These are phyloP conservation scores for Hyaloscypha bicolor DNA, from an alignment of 495 filamentous ascomycete species.

Conservation along the genomic window DNA sequence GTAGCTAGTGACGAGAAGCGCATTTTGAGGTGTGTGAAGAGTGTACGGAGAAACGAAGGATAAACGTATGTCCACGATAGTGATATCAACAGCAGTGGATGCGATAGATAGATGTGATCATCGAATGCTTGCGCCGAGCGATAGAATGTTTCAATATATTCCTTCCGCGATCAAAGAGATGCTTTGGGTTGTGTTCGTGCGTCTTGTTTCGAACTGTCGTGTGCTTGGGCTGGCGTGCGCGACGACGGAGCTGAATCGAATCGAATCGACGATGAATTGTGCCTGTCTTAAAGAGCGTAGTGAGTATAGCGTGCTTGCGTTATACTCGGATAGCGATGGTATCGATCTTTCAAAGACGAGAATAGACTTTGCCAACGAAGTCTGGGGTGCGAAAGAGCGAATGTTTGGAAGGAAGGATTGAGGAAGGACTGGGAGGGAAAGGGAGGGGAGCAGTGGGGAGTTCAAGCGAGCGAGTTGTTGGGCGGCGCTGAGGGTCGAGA, in stretches of 20 bases:
- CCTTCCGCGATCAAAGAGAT: constrained; percentile 9
- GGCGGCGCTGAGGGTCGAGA: neutral
- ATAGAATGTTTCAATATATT: constrained; percentile 6
- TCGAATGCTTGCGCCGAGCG: neutral
- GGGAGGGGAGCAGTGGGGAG: neutral
- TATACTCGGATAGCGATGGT: constrained; percentile 20
- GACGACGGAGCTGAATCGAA: neutral
- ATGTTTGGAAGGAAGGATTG: constrained; percentile 1
- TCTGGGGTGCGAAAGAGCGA: constrained; percentile 35
- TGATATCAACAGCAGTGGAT: constrained; percentile 9
- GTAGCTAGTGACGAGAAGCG: constrained; percentile 39
- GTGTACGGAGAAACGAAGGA: constrained; percentile 14
- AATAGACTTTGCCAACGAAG: constrained; percentile 62
- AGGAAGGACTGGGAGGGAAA: neutral
- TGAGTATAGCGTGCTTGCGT: constrained; percentile 27
- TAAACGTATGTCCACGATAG: constrained; percentile 16
- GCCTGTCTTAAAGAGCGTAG: constrained; percentile 19
- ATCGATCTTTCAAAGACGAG: constrained; percentile 33
- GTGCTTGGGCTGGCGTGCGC: constrained; percentile 11
- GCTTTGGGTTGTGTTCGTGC: constrained; percentile 7
- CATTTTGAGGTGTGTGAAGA: constrained; percentile 36
- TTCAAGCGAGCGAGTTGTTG: constrained; percentile 2
- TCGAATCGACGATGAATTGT: neutral
- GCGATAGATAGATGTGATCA: neutral
- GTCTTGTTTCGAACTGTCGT: constrained; percentile 17